Base-by-base conservation (phyloP, 805 yeast genomes). In the Sugiyamaella marilandica region DNA sequence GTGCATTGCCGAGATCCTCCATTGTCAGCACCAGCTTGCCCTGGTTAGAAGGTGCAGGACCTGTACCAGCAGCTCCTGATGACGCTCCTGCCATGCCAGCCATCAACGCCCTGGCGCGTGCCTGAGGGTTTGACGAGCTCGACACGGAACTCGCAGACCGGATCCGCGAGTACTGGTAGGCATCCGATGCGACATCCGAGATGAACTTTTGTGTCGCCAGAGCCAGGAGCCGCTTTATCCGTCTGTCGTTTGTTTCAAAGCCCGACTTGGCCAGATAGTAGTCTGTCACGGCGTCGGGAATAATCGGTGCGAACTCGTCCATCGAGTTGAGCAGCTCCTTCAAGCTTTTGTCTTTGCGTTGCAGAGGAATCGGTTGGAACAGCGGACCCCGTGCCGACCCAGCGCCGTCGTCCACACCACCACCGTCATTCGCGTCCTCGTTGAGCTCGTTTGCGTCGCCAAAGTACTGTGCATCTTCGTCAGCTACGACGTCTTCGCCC, bases 261-360 rank as follows among this genome's bases (percentile, higher is more conserved):
- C 97, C 97, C 56, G 89, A 85, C 63, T 85, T 84, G 21, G 88
- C 81, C 49, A 92, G 71, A 63, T 92, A 94, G 66, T 90, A 94
- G 65, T 92, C 97, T 0, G 96, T 87, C 10, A 94, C 97, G 0
- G 95, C 91, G 66, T 94, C 98, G 0, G 99, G 99, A 39, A 94
- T 94, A 33, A 92, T 84, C 1, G 99, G 99, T 2, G 96, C 88
- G 66, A 84, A 89, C 54, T 90, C 97, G 59, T 89, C 96, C 92
- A 94, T 85, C 75, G 90, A 74, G 33, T 84, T 85, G 29, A 94
- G 74, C 34, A 94, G 83, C 61, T 94, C 98, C 60, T 84, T 81
- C 50, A 94, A 72, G 16, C 60, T 55, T 29, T 63, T 58, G 35
- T 63, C 67, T 49, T 63, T 58, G 14, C 65, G 58, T n/a, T 57